phyloP scores from a whole-genome alignment of 768 basidiomycete genomes.

The Pisolithus marmoratus region DNA sequence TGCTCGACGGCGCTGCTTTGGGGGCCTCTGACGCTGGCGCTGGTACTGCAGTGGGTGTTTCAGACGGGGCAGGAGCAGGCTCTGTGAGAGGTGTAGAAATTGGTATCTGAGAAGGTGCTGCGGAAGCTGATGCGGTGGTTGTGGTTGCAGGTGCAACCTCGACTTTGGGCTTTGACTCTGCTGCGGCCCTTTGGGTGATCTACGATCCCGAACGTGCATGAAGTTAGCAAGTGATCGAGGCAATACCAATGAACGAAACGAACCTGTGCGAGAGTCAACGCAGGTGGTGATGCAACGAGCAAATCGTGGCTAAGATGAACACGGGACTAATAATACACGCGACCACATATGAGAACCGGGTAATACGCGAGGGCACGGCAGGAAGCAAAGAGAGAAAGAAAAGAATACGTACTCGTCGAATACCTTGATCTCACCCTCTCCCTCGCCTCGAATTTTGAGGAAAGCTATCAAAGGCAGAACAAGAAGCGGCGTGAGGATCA shows the following conservation, averaged over 20 bases:
- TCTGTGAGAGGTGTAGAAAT: neutral
- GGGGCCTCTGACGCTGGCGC: neutral
- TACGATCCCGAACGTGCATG: neutral
- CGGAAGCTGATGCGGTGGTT: neutral
- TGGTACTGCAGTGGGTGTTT: neutral
- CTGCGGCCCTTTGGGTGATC: conserved; percentile 18
- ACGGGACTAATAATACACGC: conserved; percentile 53
- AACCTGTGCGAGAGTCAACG: conserved; percentile 63
- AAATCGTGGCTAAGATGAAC: conserved; percentile 83
- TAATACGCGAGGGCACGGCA: neutral
- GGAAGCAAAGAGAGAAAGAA: neutral
- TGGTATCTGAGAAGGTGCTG: neutral
- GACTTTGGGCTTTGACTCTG: neutral
- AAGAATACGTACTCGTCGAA: conserved; percentile 65
- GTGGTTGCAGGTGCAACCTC: no score
- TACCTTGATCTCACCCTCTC: conserved; percentile 34
- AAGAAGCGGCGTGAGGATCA: conserved; percentile 79
- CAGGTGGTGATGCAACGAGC: conserved; percentile 78
- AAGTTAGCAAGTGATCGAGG: neutral
- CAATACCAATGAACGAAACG: neutral
- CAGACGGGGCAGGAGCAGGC: neutral
- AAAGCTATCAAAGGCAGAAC: conserved; percentile 72
- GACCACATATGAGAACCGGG: neutral
- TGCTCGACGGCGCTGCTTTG: neutral
- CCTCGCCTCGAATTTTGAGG: conserved; percentile 52